These are phyloP conservation scores for Neurospora terricola DNA, from an alignment of 495 filamentous ascomycete species.

Conservation along the genomic window DNA sequence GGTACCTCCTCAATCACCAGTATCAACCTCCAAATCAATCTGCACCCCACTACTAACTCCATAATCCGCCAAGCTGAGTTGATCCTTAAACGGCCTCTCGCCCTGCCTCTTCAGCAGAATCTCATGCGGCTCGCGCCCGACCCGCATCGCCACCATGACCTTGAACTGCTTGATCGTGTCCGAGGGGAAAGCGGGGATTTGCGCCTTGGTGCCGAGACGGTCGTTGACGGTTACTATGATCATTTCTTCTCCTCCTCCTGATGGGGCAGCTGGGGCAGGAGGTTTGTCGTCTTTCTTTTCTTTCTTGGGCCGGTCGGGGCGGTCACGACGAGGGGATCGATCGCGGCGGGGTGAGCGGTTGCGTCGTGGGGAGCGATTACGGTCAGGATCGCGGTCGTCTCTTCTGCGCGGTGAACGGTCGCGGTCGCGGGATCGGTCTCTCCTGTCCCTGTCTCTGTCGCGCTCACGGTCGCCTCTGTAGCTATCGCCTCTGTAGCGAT, in stretches of 20 bases:
- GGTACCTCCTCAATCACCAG: constrained; percentile 48
- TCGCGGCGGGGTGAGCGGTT: constrained; percentile 21
- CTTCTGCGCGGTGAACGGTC: not conserved
- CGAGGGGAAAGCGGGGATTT: constrained; percentile 73
- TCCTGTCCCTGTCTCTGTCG: constrained; percentile 1
- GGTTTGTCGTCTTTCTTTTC: not conserved
- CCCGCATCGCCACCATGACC: constrained; percentile 73
- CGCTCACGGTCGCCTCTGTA: constrained; percentile 6
- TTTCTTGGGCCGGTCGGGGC: not conserved
- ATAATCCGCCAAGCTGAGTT: constrained; percentile 78
- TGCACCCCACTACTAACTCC: constrained; percentile 82
- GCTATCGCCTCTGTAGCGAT: constrained; percentile 1
- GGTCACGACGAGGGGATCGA: constrained; percentile 17
- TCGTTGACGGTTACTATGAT: constrained; percentile 91
- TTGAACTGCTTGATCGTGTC: constrained; percentile 84
- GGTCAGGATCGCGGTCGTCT: not conserved
- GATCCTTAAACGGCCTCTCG: constrained; percentile 84
- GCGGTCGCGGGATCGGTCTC: not conserved
- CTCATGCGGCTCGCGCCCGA: constrained; percentile 80
- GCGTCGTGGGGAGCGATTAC: constrained; percentile 1
- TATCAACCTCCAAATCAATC: constrained; percentile 77
- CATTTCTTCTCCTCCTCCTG: constrained; percentile 54
- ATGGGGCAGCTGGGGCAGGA: no score
- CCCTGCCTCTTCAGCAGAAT: constrained; percentile 87
- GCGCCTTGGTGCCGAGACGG: constrained; percentile 78